Evolutionary conservation across 306 rosid species (phyloP).

Genomic region (Citrullus amarus): DNA sequence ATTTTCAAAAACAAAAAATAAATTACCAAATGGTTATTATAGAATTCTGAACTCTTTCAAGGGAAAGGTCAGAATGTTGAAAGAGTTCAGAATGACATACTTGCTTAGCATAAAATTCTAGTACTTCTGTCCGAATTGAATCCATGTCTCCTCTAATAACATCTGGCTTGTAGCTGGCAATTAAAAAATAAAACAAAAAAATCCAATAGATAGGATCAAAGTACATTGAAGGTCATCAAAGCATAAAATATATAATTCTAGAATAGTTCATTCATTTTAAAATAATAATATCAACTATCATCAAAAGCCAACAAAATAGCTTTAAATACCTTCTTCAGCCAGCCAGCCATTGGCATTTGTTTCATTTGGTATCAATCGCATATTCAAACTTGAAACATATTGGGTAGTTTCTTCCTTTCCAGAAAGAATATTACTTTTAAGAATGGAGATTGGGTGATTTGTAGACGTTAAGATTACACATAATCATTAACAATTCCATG

Average conservation of each 20-base stretch:
- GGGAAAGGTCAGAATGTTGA: neutral
- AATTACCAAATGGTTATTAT: neutral
- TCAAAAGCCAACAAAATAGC: neutral
- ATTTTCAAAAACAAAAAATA: too few relatives aligned
- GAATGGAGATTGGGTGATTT: neutral
- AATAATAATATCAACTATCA: neutral
- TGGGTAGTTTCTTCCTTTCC: neutral
- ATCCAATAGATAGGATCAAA: neutral
- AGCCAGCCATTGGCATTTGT: neutral
- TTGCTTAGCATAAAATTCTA: slow-evolving; percentile 48
- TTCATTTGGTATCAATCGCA: neutral
- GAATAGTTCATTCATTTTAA: neutral
- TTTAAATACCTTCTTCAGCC: neutral
- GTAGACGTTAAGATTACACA: neutral
- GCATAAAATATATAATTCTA: neutral
- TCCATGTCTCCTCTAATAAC: slow-evolving; percentile 93
- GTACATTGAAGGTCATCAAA: neutral
- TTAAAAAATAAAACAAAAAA: neutral
- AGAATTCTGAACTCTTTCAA: neutral
- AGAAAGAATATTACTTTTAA: neutral
- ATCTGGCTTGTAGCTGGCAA: slow-evolving; percentile 75
- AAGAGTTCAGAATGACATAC: slow-evolving; percentile 17
- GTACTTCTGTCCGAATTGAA: slow-evolving; percentile 66
- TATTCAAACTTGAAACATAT: neutral
- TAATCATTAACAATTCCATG: neutral